Percentiles rank a stretch among this genome's conserved stretches.
Evolutionary conservation across 129 eudicot species (phyloP).

Genomic region (Gnaphalium uliginosum): DNA sequence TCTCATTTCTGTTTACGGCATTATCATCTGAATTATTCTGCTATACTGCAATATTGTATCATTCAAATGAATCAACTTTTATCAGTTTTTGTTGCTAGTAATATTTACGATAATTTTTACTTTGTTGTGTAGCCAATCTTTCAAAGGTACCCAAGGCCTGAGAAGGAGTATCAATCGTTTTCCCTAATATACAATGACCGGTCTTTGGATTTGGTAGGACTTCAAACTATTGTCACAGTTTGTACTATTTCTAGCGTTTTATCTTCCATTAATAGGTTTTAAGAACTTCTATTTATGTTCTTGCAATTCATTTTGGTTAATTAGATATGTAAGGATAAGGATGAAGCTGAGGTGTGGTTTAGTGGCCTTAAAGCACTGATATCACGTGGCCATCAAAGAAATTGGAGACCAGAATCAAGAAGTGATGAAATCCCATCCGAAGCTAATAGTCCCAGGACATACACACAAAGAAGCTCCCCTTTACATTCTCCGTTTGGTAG

Average conservation of each 20-base stretch:
- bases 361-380: slow-evolving; percentile 81
- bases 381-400: slow-evolving; percentile 66
- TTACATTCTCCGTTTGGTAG: slow-evolving; percentile 81
- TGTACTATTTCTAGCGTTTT: slow-evolving; percentile 24
- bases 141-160: slow-evolving; percentile 97
- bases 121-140: slow-evolving; percentile 63
- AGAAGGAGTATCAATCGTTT: slow-evolving; percentile 96
- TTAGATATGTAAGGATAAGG: slow-evolving; percentile 96
- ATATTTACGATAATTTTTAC: slow-evolving; percentile 26
- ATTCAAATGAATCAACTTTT: slow-evolving; percentile 4
- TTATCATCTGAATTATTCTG: slow-evolving; percentile 5
- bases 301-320: slow-evolving; percentile 19
- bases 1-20: slow-evolving; percentile 1
- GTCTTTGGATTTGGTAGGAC: slow-evolving; percentile 87
- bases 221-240: slow-evolving; percentile 16
- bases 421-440: slow-evolving; percentile 89
- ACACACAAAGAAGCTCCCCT: slow-evolving; percentile 89
- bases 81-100: background rate
- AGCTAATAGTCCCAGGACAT: slow-evolving; percentile 89
- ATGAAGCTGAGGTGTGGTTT: slow-evolving; percentile 99
- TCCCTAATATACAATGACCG: slow-evolving; percentile 84
- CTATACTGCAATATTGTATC: slow-evolving; percentile 14
- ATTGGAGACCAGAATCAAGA: slow-evolving; percentile 88
- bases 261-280: slow-evolving; percentile 18
- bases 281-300: slow-evolving; percentile 22